Base-by-base conservation (phyloP, 805 yeast species). In the Candida parachauliodes region DNA sequence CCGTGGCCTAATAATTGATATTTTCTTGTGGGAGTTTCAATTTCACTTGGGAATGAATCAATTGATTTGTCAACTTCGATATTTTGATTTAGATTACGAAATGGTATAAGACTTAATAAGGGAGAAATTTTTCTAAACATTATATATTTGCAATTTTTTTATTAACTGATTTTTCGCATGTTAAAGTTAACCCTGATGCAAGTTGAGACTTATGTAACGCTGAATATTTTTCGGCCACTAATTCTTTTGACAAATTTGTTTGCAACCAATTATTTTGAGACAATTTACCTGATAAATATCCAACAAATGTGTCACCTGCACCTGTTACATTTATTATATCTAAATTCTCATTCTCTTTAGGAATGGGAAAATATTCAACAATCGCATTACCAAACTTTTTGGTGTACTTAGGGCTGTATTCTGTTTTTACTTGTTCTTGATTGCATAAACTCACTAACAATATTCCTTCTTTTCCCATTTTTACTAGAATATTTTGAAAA, bases 241-340 rank as follows among this genome's bases (percentile, higher is more conserved):
- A 60, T 36, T 64, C 70, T 21, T 56, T 50, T 8, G 48, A 34
- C 1, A 64, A 36, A 17, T 52, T 54, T 5, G 51, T 28, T 3
- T 36, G 38, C 20, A 61, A 42, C 67, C 67, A 63, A 27, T 54
- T 46, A 5, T 29, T 10, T 12, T 31, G 27, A 20, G 39, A 35
- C 15, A 61, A 32, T 12, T 51, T 42, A 2, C 80, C 62, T 9
- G 77, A 54, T 16, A 88, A 45, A 19, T 71, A 76, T 0, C 96
- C 96, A 20, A 79, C 71, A 29, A 88, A 66, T 0, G 93, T 72
- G 57, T 88, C 96, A 8, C 96, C 96, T 0, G 95, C 95, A 2
- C 96, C 96, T 8, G 91, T 86, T 22, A 84, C 95, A 47, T 81
- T 85, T 20, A 59, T 60, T 9, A 83, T 69, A 0, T 56, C 51